Evolutionary conservation across 1,284 basidiomycete species (phyloP).

Genomic region (Apiotrichum laibachii): DNA sequence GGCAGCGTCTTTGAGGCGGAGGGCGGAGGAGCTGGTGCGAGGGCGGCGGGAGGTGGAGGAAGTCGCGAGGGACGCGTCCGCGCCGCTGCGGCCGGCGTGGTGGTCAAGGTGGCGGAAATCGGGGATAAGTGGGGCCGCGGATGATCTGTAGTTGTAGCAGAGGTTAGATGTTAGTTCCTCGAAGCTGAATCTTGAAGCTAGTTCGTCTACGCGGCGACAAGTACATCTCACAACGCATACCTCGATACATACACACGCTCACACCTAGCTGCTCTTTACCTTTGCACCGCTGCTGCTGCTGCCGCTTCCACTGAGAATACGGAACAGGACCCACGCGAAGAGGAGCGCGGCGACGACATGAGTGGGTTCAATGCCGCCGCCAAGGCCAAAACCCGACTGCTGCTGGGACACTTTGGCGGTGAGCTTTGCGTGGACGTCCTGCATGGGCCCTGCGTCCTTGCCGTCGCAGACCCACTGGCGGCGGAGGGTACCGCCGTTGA

Average conservation of each 20-base stretch:
- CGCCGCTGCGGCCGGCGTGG: conserved; percentile 70
- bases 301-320: not conserved
- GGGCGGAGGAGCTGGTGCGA: conserved; percentile 66
- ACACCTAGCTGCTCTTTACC: not conserved
- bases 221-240: too few species aligned
- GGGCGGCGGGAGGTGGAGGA: conserved; percentile 63
- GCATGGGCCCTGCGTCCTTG: not conserved
- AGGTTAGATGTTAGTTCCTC: too few species aligned
- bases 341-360: conserved; percentile 1
- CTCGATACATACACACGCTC: too few species aligned
- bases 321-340: not conserved
- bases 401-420: not conserved
- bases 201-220: too few species aligned
- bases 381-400: conserved; percentile 4
- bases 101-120: conserved; percentile 75
- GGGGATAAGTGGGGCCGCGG: conserved; percentile 66
- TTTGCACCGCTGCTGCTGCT: not conserved
- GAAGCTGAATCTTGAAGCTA: too few species aligned
- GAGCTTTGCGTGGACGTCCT: not conserved
- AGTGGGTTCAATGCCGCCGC: conserved; percentile 2
- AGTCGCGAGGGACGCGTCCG: conserved; percentile 54
- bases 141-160: not conserved
- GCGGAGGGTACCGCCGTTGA: not conserved
- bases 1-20: conserved; percentile 63
- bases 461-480: not conserved